phyloP scores from a whole-genome alignment of 805 yeast species.

The Cyberlindnera lachancei region DNA sequence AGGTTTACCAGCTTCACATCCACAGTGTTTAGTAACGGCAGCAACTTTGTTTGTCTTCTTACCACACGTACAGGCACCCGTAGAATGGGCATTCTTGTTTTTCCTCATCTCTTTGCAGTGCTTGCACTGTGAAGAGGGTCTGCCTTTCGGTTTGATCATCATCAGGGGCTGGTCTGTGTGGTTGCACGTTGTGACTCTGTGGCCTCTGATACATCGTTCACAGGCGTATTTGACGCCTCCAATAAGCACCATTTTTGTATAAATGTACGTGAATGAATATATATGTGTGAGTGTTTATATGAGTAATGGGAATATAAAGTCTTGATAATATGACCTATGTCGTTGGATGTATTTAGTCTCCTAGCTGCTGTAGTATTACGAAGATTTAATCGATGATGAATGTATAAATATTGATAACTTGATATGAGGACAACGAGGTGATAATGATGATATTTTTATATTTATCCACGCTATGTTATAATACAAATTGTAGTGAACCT shows the following conservation, averaged over 20 bases:
- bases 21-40: conserved; percentile 18
- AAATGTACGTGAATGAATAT: too few relatives aligned
- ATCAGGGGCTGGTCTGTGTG: conserved; percentile 87
- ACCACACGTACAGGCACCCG: conserved; percentile 62
- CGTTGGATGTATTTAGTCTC: too few relatives aligned
- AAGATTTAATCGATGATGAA: too few relatives aligned
- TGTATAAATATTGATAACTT: too few relatives aligned
- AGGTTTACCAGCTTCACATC: conserved; percentile 21
- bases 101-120: conserved; percentile 77
- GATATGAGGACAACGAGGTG: too few relatives aligned
- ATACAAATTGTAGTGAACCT: too few relatives aligned
- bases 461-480: too few relatives aligned
- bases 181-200: conserved; percentile 87
- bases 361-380: too few relatives aligned
- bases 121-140: conserved; percentile 88
- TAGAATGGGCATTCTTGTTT: conserved; percentile 52
- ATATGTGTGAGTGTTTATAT: too few relatives aligned
- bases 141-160: conserved; percentile 93
- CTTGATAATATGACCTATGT: too few relatives aligned
- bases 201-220: conserved; percentile 93
- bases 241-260: conserved; percentile 68
- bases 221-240: conserved; percentile 96
- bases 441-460: too few relatives aligned
- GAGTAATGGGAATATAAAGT: too few relatives aligned
- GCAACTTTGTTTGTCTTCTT: conserved; percentile 29